Percentiles rank a stretch among this genome's conserved stretches.
These are phyloP conservation scores for Solanum rostratum DNA, from an alignment of 257 asterid species.

Conservation along the genomic window DNA sequence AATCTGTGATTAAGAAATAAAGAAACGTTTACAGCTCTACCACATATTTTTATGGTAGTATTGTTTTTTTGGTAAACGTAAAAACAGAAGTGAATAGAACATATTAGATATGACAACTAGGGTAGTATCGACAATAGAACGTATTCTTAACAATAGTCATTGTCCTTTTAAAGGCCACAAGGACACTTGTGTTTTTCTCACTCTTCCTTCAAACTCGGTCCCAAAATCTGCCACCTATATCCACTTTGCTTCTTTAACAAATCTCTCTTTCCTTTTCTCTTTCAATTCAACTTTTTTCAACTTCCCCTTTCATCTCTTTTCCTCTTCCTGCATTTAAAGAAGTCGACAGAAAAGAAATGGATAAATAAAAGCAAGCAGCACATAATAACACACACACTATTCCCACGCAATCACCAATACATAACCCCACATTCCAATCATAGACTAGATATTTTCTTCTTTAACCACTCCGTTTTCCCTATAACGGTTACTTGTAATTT, in stretches of 20 bases:
- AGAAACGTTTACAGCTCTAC: not conserved
- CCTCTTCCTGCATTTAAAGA: not conserved
- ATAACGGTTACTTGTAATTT: slow-evolving; percentile 1
- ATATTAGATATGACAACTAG: not conserved
- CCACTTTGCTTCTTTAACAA: not conserved
- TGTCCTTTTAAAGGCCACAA: not conserved
- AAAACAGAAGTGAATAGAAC: not conserved
- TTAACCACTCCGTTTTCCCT: not conserved
- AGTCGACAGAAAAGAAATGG: not conserved
- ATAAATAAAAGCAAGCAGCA: not conserved
- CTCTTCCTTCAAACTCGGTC: not conserved
- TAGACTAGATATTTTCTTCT: not conserved
- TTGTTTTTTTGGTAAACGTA: not conserved
- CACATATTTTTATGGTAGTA: not conserved
- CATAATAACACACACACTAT: not conserved
- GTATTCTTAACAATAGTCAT: too few relatives aligned
- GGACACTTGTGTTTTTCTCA: not conserved
- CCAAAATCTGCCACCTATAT: not conserved
- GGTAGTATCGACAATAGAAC: too few relatives aligned
- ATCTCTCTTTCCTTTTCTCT: not conserved
- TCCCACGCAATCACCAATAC: not conserved
- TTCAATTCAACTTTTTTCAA: not conserved
- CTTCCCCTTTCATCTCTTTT: not conserved
- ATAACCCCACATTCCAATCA: not conserved
- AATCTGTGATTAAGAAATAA: not conserved